These are phyloP conservation scores for Fraxinus cuspidata DNA, from an alignment of 257 asterid genomes.

Conservation along the genomic window DNA sequence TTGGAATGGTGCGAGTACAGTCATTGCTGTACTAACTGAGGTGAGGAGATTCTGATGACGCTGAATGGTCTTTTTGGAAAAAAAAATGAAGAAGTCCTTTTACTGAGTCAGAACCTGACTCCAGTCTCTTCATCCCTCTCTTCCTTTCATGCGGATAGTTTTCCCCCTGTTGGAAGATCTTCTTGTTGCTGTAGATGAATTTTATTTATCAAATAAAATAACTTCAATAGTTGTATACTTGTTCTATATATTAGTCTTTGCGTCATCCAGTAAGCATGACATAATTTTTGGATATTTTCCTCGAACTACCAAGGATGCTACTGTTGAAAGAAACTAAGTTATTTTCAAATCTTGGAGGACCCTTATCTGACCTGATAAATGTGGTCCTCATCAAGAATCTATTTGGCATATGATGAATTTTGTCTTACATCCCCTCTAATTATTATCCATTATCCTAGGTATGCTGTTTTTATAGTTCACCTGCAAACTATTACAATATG, in stretches of 20 bases:
- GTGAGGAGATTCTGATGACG: slow-evolving; percentile 20
- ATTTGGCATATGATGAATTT: not conserved
- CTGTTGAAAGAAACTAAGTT: not conserved
- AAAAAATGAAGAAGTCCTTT: no score
- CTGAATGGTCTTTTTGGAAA: not conserved
- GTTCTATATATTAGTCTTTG: not conserved
- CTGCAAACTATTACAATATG: slow-evolving; percentile 14
- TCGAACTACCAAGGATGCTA: not conserved
- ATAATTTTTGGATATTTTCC: not conserved
- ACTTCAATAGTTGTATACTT: not conserved
- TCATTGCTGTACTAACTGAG: slow-evolving; percentile 12
- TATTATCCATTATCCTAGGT: not conserved
- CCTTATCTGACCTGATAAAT: slow-evolving; percentile 6
- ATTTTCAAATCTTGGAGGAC: slow-evolving; percentile 1
- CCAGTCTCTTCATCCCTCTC: not conserved
- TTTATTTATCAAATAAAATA: not conserved
- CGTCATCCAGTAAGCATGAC: not conserved
- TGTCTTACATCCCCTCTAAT: slow-evolving; percentile 10
- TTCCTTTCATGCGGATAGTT: not conserved
- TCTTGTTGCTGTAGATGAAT: slow-evolving; percentile 4
- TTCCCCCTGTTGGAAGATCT: slow-evolving; percentile 3
- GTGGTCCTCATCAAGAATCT: slow-evolving; percentile 1
- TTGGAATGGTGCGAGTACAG: slow-evolving; percentile 14
- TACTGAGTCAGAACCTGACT: not conserved
- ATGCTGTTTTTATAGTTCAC: not conserved